Base-by-base conservation (phyloP, 169 alveolate species). In the Plasmodium billcollinsi region DNA sequence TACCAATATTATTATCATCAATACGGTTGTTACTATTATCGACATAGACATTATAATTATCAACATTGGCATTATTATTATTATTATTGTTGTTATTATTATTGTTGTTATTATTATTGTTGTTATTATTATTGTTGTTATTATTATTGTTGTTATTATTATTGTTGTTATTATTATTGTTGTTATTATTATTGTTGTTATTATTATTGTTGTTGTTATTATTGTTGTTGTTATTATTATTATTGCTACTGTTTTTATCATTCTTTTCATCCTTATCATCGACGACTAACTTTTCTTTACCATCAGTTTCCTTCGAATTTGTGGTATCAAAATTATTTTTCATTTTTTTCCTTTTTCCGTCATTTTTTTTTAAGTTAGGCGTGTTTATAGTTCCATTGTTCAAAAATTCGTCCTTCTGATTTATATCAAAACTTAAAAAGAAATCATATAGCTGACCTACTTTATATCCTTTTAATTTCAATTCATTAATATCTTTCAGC, bases 361-460 rank as follows among this genome's bases (percentile, higher is more conserved):
- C 91, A 5, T 39, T 70, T 20, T 56, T 83, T 45, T 56, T 83
- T 11, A 56, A n/a, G 73, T 67, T 7, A 6, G 61, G 9, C 20
- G 52, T 69, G 26, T 78, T 78, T 3, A 18, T 9, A 52, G 39
- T 69, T 14, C 18, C 50, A 67, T 39, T 69, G 20, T 21, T 83
- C 50, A 83, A 9, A 47, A 56, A 15, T 18, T 69, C 83, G 15
- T 67, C 83, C 6, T 67, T 67, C 45, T 83, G 91, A 12, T 83
- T 83, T 56, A 83, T 69, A 29, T 83, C 93, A 80, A 92, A 92
- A 70, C 94, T 89, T 21, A 92, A 66, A 80, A 92, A 92, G 24
- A 92, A 92, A 47, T 92, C 95, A 70, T 92, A 92, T 6, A 92
- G 74, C 59, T 88, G 93, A 0, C 95, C 95, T 11, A 92, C 95